Evolutionary conservation across 176 grass and related monocot genomes (phyloP), one percentile per base, ranked within the genome.

Genomic region (Elymus sibiricus): DNA sequence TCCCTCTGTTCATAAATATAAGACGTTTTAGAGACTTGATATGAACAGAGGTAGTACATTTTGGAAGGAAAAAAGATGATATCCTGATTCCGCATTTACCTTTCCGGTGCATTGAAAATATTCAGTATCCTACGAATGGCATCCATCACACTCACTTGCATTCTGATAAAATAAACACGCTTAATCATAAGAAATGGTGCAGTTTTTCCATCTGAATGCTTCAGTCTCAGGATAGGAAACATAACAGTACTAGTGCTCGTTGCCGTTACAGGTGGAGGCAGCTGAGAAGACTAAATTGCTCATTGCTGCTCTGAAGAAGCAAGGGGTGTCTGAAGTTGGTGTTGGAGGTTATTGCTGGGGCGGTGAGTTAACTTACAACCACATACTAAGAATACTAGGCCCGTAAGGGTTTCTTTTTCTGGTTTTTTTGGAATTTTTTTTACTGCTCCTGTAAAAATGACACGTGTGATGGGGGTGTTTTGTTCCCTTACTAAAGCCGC

Each of bases 331-430:
- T 53, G 44, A 49, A n/a, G 66, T 92, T 76, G 92, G 90, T 1
- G 83, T 92, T 68, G 88, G 79, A 37, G 92, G 90, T 0, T 97
- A 93, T 72, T 92, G 94, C 83, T 97, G 92, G 94, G 91, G 94
- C 58, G 90, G 94, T 97, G 71, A 71, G 91, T 88, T 74, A 2
- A 27, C 13, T 51, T 14, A 6, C 26, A 15, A 53, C 42, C 2
- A 34, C 7, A 43, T 1, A 29, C 2, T 29, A 29, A 29, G 29
- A 29, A 29, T 29, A 2, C 29, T 29, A 29, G 29, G 29, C 29
- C 29, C 29, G 29, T 29, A 29, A 29, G 29, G 29, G 29, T 29
- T 29, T 29, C 29, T 29, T 29, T 29, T 29, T 29, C 29, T 29
- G 29, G 1, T 29, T 29, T 29, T 29, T 29, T 29, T 29, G 29